Evolutionary conservation across 768 basidiomycete genomes (phyloP).

Genomic region (Zangia roseola): DNA sequence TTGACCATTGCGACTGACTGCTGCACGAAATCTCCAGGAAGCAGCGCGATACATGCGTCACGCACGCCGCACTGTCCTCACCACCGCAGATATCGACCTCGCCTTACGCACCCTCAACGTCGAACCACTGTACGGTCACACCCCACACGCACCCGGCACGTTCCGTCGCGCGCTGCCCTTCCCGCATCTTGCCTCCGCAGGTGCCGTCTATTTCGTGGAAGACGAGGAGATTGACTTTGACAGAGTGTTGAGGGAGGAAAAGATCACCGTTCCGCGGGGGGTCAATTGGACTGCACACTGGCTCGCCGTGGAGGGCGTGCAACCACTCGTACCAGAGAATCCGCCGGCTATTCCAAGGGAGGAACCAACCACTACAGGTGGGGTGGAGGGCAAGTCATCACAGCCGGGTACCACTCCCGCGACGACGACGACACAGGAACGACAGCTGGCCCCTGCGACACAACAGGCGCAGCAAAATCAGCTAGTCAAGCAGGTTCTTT

Average conservation of each 20-base stretch:
- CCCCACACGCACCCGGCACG: slow-evolving; percentile 31
- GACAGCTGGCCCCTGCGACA: slow-evolving; percentile 27
- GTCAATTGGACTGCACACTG: slow-evolving; percentile 93
- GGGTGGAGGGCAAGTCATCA: slow-evolving; percentile 28
- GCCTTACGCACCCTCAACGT: slow-evolving; percentile 94
- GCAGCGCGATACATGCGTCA: slow-evolving; percentile 97
- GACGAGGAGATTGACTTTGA: slow-evolving; percentile 99
- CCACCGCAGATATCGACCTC: slow-evolving; percentile 88
- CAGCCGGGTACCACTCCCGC: slow-evolving; percentile 26
- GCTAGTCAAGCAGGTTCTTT: slow-evolving; percentile 89
- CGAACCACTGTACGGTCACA: slow-evolving; percentile 83
- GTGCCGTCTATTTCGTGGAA: slow-evolving; percentile 87
- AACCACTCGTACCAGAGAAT: slow-evolving; percentile 95
- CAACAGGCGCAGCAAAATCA: slow-evolving; percentile 63
- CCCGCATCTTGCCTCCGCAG: slow-evolving; percentile 45
- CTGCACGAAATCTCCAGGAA: slow-evolving; percentile 46
- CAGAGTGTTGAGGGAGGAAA: slow-evolving; percentile 82
- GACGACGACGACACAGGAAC: slow-evolving; percentile 19
- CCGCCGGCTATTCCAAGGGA: slow-evolving; percentile 78
- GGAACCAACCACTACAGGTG: slow-evolving; percentile 30
- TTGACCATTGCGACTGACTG: neutral
- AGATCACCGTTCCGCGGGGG: slow-evolving; percentile 76
- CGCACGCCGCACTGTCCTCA: slow-evolving; percentile 85
- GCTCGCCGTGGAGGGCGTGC: slow-evolving; percentile 97
- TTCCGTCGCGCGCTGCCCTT: slow-evolving; percentile 48